These are phyloP conservation scores for Calonectria henricotiae DNA, from an alignment of 2,329 filamentous ascomycete species.

Conservation along the genomic window DNA sequence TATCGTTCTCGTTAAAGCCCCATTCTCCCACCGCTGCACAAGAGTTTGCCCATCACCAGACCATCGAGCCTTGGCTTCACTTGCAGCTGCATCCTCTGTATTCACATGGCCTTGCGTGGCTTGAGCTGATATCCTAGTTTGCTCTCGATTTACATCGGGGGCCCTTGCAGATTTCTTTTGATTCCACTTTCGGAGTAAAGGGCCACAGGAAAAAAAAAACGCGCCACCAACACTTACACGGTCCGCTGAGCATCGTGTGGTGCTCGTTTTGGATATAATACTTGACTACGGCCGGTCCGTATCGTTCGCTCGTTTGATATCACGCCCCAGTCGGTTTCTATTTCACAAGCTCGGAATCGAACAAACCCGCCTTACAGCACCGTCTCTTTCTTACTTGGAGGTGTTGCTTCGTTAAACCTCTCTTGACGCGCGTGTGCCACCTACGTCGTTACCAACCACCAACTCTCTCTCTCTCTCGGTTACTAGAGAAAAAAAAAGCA, in stretches of 20 bases:
- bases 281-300: slow-evolving; percentile 27
- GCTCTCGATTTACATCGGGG: slow-evolving; percentile 3
- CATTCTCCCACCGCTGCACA: slow-evolving; percentile 47
- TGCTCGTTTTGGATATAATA: slow-evolving; percentile 34
- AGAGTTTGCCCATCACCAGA: slow-evolving; percentile 47
- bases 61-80: slow-evolving; percentile 48
- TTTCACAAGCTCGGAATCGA: slow-evolving; percentile 31
- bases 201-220: slow-evolving; percentile 38
- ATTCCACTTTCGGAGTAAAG: slow-evolving; percentile 6
- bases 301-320: slow-evolving; percentile 22
- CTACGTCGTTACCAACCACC: background rate
- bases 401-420: slow-evolving; percentile 3
- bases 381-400: background rate
- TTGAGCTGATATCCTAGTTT: slow-evolving; percentile 28
- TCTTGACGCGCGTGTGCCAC: slow-evolving; percentile 6
- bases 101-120: slow-evolving; percentile 36
- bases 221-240: slow-evolving; percentile 45
- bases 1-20: slow-evolving; percentile 36
- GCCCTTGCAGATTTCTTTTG: slow-evolving; percentile 1
- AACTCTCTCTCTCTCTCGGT: background rate
- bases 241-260: slow-evolving; percentile 27
- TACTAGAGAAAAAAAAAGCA: slow-evolving; percentile 22
- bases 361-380: slow-evolving; percentile 8
- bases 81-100: slow-evolving; percentile 35
- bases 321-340: slow-evolving; percentile 18